Base-by-base conservation (phyloP, 164 flowering plant species). In the Saururus chinensis region DNA sequence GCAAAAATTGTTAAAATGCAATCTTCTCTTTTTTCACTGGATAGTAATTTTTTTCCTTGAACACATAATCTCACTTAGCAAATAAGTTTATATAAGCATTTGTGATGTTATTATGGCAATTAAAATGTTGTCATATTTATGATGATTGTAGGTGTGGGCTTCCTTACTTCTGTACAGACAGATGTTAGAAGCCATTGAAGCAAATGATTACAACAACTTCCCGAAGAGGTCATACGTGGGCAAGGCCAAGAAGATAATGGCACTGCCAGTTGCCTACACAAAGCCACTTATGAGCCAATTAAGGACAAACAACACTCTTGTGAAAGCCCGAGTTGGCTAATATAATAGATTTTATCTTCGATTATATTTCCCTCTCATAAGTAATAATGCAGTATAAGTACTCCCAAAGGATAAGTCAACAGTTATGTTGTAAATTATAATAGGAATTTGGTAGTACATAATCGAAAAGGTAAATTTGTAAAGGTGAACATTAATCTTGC, bases 161-260 rank as follows among this genome's bases (percentile, higher is more conserved):
- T 84, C 97, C 0, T 71, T 90, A 73, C 74, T 86, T 21, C 56
- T 90, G 54, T 90, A 90, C 40, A 79, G 90, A 0, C 79, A 86
- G 66, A 90, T 90, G 71, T 63, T 90, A 59, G 97, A 90, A 42
- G 95, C 76, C 68, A 90, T 90, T 17, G 91, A 90, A 74, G 95
- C 88, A 0, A 88, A 90, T 30, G 97, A 90, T 60, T 90, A 90
- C 71, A 65, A 90, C 77, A 88, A 84, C 73, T 88, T 90, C 80
- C 80, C 91, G 0, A 90, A 75, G 74, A 79, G 97, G 59, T 95
- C 97, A 5, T 88, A 86, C 64, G 95, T 90, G 4, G 73, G 85
- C 73, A 88, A 86, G 71, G 76, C 81, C 17, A 86, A 83, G 77
- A 88, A 90, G 72, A 26, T 90, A 40, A 57, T 74, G 49, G 71